Evolutionary conservation across 2,329 filamentous ascomycete species (phyloP), one percentile per base, ranked within the genome.

Genomic region (Fulvia fulva): DNA sequence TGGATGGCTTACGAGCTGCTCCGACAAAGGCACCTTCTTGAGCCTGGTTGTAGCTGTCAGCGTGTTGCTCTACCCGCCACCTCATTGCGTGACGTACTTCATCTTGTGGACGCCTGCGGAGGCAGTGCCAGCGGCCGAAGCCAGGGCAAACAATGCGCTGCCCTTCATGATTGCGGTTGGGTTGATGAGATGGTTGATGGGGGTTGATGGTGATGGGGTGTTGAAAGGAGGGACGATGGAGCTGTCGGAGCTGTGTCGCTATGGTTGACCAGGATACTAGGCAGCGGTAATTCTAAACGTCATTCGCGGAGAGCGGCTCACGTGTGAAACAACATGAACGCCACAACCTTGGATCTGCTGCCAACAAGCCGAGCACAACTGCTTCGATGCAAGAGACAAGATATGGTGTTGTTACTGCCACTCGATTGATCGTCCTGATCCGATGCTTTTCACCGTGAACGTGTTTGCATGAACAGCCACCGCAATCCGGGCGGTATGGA

Each of bases 1-100:
- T 51, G 25, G 37, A 53, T 46, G 56, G 81, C 89, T 74, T 81
- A 96, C 92, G 72, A 99, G 85, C 81, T 97, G 94, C 76, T 97
- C 90, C 51, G 87, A 84, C 59, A 99, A 81, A 67, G 94, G 88
- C 63, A 97, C 81, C 88, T 99, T 99, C 84, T 97, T 81, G 77
- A 77, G 49, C 80, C 82, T 0, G 87, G 23, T 21, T 22, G 25
- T 41, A 53, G 26, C 50, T 47, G 58, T 65, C 58, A 65, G 61
- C 53, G 52, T 28, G 43, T 32, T 21, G 22, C 55, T 49, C 22
- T 26, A 1, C 44, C 51, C 55, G 25, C 55, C 41, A 19, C 30
- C 43, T 16, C 21, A 19, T 2, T 28, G 26, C n/a, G 47, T 44
- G 22, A 55, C 64, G 55, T 53, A 66, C 64, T 66, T 66, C 84